Conservation (phyloP, 192 early-diverging fungal species). For the Jimgerdemannia flammicorona region DNA sequence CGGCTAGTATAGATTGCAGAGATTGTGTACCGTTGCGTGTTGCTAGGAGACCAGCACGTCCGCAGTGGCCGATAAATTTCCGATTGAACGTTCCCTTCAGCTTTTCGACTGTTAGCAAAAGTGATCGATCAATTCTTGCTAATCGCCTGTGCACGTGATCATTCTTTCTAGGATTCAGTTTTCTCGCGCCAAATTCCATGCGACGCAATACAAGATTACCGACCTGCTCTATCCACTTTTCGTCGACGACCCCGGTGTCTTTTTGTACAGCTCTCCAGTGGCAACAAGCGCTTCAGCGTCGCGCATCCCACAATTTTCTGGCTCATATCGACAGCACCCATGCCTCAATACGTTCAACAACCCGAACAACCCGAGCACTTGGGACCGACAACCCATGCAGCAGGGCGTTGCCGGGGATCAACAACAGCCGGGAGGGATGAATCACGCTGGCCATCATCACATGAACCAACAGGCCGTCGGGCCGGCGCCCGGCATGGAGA, state of each 20-base stretch:
- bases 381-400: not conserved
- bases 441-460: not conserved
- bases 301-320: not conserved
- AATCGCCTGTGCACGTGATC: not conserved
- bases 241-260: slow-evolving; percentile 65
- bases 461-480: not conserved
- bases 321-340: not conserved
- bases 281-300: not conserved
- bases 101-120: not conserved
- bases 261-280: slow-evolving; percentile 42
- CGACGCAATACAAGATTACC: slow-evolving; percentile 70
- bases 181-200: slow-evolving; percentile 57
- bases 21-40: not conserved
- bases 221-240: slow-evolving; percentile 75
- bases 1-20: not conserved
- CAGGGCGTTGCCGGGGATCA: not conserved
- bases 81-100: not conserved
- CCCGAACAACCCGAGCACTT: not conserved
- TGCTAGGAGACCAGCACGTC: not conserved
- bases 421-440: not conserved
- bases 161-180: slow-evolving; percentile 51
- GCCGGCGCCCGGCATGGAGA: not conserved
- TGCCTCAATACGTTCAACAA: not conserved
- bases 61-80: not conserved
- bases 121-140: not conserved